Evolutionary conservation across 257 asterid species (phyloP).

Genomic region (Linaria vulgaris): DNA sequence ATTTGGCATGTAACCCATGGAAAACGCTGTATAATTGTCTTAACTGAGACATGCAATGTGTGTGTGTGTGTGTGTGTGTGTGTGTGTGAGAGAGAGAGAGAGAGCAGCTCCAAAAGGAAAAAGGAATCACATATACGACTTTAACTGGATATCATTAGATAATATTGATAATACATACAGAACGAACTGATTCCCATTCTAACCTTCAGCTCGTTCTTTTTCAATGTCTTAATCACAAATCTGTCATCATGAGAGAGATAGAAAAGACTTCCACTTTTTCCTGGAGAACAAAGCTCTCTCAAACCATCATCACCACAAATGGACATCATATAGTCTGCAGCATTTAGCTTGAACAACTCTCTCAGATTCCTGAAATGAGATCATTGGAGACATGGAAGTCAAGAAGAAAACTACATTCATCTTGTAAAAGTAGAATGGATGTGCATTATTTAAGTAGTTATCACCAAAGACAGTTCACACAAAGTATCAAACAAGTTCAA

Average conservation of each 20-base stretch:
- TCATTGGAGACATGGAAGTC: constrained; percentile 22
- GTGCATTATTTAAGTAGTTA: neutral
- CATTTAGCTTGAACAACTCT: constrained; percentile 82
- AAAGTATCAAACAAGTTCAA: neutral
- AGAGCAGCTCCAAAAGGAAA: neutral
- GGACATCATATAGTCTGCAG: constrained; percentile 98
- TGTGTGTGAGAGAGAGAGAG: neutral
- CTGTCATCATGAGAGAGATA: constrained; percentile 83
- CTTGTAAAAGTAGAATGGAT: neutral
- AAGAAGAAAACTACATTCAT: constrained; percentile 9
- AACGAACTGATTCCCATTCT: constrained; percentile 13
- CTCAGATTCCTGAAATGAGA: constrained; percentile 84
- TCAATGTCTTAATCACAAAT: constrained; percentile 91
- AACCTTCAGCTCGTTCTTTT: constrained; percentile 82
- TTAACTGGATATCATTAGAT: neutral
- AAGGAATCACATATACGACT: neutral
- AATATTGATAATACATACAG: neutral
- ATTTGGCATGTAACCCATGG: too few species aligned
- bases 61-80: neutral
- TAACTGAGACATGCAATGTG: neutral
- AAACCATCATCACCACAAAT: constrained; percentile 94
- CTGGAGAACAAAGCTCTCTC: constrained; percentile 86
- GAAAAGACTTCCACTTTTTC: constrained; percentile 97
- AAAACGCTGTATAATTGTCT: neutral
- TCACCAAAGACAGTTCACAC: neutral